These are phyloP conservation scores for Cyclotella cryptica DNA, from an alignment of 108 stramenopile species.

Conservation along the genomic window DNA sequence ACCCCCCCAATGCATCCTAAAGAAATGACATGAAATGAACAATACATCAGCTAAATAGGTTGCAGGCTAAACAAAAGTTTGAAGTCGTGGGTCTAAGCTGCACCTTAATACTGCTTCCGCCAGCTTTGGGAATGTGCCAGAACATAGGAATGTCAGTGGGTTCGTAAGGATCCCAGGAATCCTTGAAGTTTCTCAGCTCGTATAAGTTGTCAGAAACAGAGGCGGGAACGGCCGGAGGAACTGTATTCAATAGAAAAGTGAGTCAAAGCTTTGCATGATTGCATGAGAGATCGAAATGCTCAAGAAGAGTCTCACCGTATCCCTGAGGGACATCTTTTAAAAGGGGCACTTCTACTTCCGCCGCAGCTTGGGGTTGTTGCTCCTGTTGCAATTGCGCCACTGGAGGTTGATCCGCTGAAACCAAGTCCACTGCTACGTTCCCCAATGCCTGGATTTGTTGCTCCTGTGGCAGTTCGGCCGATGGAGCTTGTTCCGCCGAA, in stretches of 20 bases:
- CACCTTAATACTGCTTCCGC: conserved; percentile 55
- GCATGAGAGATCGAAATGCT: not conserved
- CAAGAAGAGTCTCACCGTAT: not conserved
- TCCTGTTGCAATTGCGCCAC: not conserved
- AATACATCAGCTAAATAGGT: too few species aligned
- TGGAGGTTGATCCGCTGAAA: conserved; percentile 8
- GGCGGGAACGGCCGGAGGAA: conserved; percentile 10
- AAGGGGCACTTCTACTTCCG: conserved; percentile 5
- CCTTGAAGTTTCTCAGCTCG: conserved; percentile 51
- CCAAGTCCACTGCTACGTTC: too few species aligned
- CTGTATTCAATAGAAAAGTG: not conserved
- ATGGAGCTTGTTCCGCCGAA: too few species aligned
- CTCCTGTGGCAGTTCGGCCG: too few species aligned
- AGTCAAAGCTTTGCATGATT: too few species aligned
- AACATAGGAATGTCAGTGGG: conserved; percentile 56
- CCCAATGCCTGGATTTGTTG: too few species aligned
- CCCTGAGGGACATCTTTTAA: conserved; percentile 10
- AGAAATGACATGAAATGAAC: too few species aligned
- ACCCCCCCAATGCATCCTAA: conserved; percentile 55
- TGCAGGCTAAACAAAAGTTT: too few species aligned
- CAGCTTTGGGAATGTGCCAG: conserved; percentile 66
- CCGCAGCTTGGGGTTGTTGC: conserved; percentile 10
- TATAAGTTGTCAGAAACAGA: conserved; percentile 10
- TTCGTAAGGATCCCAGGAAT: conserved; percentile 61
- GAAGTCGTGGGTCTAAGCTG: too few species aligned